Evolutionary conservation across 176 grass and related monocot genomes (phyloP).

Genomic region (Raddia guianensis): DNA sequence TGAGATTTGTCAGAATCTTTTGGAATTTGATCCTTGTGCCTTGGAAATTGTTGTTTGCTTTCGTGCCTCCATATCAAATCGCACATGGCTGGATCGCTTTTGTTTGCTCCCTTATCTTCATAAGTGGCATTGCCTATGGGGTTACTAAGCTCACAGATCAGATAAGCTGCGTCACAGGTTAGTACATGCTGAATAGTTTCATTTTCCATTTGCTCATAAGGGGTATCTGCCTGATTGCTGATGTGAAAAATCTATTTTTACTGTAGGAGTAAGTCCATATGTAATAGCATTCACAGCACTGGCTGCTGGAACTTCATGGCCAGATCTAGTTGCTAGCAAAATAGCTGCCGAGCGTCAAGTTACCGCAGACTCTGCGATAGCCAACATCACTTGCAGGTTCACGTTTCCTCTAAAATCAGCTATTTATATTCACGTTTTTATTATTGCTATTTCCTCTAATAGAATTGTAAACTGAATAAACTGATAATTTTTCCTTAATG

Average conservation of each 20-base stretch:
- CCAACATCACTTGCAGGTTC: constrained; percentile 98
- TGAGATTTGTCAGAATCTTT: constrained; percentile 43
- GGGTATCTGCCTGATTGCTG: neutral
- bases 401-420: neutral
- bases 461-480: neutral
- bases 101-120: constrained; percentile 65
- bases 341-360: constrained; percentile 95
- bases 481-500: neutral
- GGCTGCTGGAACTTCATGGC: constrained; percentile 87
- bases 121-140: constrained; percentile 86
- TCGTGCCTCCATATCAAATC: constrained; percentile 76
- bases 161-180: constrained; percentile 95
- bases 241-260: constrained; percentile 29
- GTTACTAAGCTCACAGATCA: constrained; percentile 91
- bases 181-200: constrained; percentile 25
- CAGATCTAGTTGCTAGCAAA: constrained; percentile 94
- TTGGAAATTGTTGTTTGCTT: constrained; percentile 79
- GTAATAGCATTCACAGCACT: constrained; percentile 96
- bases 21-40: constrained; percentile 62
- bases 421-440: neutral
- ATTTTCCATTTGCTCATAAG: constrained; percentile 18
- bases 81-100: constrained; percentile 87
- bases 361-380: constrained; percentile 91
- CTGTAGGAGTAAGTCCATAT: constrained; percentile 79
- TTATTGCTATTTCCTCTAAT: neutral